Base-by-base conservation (phyloP, 495 filamentous ascomycete species). In the Cercophora scortea region DNA sequence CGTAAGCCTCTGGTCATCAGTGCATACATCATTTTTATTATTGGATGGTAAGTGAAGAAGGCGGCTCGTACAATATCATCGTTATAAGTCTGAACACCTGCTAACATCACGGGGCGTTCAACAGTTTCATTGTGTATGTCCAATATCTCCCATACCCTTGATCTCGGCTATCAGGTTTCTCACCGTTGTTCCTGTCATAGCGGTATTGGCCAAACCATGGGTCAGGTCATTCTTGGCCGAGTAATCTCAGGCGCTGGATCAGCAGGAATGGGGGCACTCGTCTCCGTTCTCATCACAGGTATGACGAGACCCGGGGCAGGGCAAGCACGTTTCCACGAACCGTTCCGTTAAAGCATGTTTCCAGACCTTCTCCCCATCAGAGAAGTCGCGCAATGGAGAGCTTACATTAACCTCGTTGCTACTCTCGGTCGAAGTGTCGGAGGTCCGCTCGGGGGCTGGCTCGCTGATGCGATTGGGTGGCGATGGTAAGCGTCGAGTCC, bases 391-490 rank as follows among this genome's bases (percentile, higher is more conserved):
- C 67, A 72, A 10, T 88, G 81, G 82, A 72, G 82, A 43, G 77
- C 81, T 8, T 86, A 84, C 60, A 71, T 86, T 18, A 87, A 88
- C 52, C 72, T 86, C 11, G 69, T 80, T 7, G 76, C 79, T 54
- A 86, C 82, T 0, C 69, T 79, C 3, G 84, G 84, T 8, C 74
- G 85, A n/a, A 80, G 76, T 50, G 50, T 83, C 11, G 84, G 85
- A 5, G 84, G 84, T 0, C 83, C 83, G 1, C 35, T 84, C 0
- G 85, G 85, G 1, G 85, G 85, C 0, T 80, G 71, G 55, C 62
- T 88, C 10, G 79, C 82, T 9, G 82, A 88, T 53, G 75, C 76
- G 1, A 73, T 86, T 25, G 82, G 83, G 47, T 87, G 84, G 84
- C 69, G 84, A 61, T 86, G 82, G 83, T 81, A 18, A 52, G 53